Conservation (phyloP, 2,329 filamentous ascomycete species). For the Macroventuria anomochaeta region DNA sequence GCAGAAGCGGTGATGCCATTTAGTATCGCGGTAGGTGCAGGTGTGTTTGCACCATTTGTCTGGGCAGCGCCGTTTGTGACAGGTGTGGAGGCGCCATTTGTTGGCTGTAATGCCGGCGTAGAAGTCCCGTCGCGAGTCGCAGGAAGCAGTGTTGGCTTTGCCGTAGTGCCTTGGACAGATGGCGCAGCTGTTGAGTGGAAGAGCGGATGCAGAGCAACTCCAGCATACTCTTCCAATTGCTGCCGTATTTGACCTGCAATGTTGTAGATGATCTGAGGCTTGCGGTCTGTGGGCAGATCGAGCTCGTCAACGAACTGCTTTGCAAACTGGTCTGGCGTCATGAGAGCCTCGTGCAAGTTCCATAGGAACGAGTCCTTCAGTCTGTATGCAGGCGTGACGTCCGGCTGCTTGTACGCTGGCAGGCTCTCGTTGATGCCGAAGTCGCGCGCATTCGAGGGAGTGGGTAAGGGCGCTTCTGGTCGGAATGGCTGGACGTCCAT, state of each 20-base stretch:
- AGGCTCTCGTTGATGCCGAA: slow-evolving; percentile 72
- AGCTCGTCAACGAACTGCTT: slow-evolving; percentile 87
- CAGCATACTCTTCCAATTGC: slow-evolving; percentile 94
- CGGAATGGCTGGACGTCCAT: slow-evolving; percentile 84
- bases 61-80: slow-evolving; percentile 55
- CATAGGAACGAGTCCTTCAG: slow-evolving; percentile 95
- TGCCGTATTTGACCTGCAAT: slow-evolving; percentile 95
- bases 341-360: slow-evolving; percentile 94
- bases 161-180: slow-evolving; percentile 38
- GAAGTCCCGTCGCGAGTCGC: slow-evolving; percentile 60
- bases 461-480: slow-evolving; percentile 69
- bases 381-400: slow-evolving; percentile 82
- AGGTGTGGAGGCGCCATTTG: slow-evolving; percentile 64
- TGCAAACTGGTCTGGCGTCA: slow-evolving; percentile 97
- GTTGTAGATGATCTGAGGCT: slow-evolving; percentile 70
- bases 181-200: slow-evolving; percentile 68
- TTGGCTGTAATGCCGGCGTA: slow-evolving; percentile 54
- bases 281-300: slow-evolving; percentile 78
- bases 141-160: slow-evolving; percentile 46
- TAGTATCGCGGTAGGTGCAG: slow-evolving; percentile 56
- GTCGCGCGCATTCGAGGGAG: slow-evolving; percentile 64
- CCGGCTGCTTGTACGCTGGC: slow-evolving; percentile 79
- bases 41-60: slow-evolving; percentile 53
- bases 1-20: slow-evolving; percentile 73
- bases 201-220: slow-evolving; percentile 88